Base-by-base conservation (phyloP, 495 filamentous ascomycete species). In the Aspergillus panamensis region DNA sequence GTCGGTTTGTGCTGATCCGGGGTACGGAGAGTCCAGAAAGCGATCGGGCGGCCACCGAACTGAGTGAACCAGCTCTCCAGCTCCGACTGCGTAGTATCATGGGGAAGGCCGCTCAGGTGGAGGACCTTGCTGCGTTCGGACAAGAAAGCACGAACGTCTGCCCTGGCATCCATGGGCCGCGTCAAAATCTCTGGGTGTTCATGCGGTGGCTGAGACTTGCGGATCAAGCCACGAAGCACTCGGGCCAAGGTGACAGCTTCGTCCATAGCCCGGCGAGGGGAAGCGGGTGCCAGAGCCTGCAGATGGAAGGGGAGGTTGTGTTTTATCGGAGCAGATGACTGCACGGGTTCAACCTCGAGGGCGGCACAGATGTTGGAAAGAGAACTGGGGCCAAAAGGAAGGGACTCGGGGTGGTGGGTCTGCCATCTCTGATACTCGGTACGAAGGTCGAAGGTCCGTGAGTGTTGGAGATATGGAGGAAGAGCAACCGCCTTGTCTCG, bases 11-110 rank as follows among this genome's bases (percentile, higher is more conserved):
- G 93, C 72, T 97, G 94, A 71, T 98, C 94, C 10, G 94, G 94
- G 19, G 94, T 97, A 42, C 94, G 90, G 51, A 98, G 79, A 17
- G 94, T 98, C 93, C 93, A 98, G 74, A 98, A 98, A 19, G 93
- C 93, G 77, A 97, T 97, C n/a, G 94, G 94, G 16, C 94, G 89
- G 43, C 94, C 94, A 55, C 94, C 93, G 66, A 96, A 98, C 69
- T 98, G 94, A 21, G 94, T 98, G 72, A 97, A 98, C 94, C 94
- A 98, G 72, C 91, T 96, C 76, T 97, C 94, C 33, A 98, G 79
- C 73, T 97, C 94, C 14, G 92, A 96, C 75, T 98, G 94, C 2
- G 94, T 98, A 25, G 94, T 98, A 66, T 98, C 94, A 68, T 98
- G 94, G 40, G 94, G 94, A 48, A 98, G 81, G 37, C 94, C 94